These are phyloP conservation scores for Rhodotorula sp. DNA, from an alignment of 1,284 basidiomycete species.

Conservation along the genomic window DNA sequence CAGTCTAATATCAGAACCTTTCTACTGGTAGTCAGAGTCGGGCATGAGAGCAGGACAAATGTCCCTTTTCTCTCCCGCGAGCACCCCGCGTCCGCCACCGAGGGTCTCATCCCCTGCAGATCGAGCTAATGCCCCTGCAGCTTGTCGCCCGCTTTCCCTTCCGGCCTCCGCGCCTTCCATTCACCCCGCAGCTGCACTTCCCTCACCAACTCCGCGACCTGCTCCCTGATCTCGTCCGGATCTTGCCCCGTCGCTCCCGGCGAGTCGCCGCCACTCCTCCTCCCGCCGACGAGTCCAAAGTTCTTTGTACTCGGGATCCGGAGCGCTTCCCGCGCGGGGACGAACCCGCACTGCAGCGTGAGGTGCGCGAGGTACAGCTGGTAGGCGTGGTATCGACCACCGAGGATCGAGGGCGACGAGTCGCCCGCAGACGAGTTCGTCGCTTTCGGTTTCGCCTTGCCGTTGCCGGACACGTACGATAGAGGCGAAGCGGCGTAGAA, in stretches of 20 bases:
- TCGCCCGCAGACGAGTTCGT: background rate
- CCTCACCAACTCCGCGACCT: slow-evolving; percentile 55
- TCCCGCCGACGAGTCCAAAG: slow-evolving; percentile 82
- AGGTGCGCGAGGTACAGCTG: slow-evolving; percentile 48
- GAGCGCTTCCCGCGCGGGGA: slow-evolving; percentile 77
- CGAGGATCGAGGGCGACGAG: slow-evolving; percentile 42
- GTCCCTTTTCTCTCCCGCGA: too few species aligned
- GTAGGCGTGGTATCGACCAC: slow-evolving; percentile 53
- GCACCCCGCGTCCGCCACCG: too few species aligned
- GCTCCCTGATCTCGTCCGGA: slow-evolving; percentile 41
- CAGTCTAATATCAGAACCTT: too few species aligned
- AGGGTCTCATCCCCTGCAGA: background rate
- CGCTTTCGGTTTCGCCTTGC: background rate
- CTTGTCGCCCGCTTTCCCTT: slow-evolving; percentile 32
- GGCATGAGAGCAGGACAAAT: too few species aligned
- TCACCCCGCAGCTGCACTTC: slow-evolving; percentile 55
- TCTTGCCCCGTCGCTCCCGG: slow-evolving; percentile 20
- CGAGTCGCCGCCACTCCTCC: slow-evolving; percentile 45
- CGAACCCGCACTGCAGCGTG: slow-evolving; percentile 69
- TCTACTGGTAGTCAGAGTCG: too few species aligned
- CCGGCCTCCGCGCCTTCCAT: slow-evolving; percentile 36
- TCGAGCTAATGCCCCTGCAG: background rate
- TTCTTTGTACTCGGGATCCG: slow-evolving; percentile 90
- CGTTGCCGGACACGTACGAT: background rate
- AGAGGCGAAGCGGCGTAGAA: slow-evolving; percentile 33